Evolutionary conservation across 495 filamentous ascomycete genomes (phyloP).

Genomic region (Sordaria brevicollis): DNA sequence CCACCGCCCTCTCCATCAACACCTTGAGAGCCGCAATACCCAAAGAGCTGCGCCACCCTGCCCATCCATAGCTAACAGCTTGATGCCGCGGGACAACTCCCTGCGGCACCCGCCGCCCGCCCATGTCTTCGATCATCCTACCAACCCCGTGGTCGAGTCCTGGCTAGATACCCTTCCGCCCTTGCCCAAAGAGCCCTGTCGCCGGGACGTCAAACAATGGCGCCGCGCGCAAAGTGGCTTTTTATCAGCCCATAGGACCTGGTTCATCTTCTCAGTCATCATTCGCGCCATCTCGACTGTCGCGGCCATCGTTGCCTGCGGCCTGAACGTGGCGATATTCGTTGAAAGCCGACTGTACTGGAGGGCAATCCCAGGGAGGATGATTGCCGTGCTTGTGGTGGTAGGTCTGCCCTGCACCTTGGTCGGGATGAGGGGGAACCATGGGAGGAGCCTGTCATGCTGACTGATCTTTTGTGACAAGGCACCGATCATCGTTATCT

Average conservation of each 20-base stretch:
- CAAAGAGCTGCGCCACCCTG: not conserved
- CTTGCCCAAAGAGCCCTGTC: slow-evolving; percentile 7
- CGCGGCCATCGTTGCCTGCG: slow-evolving; percentile 2
- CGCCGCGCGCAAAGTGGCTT: slow-evolving; percentile 1
- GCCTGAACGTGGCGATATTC: slow-evolving; percentile 2
- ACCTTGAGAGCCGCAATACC: not conserved
- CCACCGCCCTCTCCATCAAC: not conserved
- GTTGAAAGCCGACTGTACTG: not conserved
- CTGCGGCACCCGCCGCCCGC: not conserved
- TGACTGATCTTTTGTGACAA: not conserved
- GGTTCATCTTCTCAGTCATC: slow-evolving; percentile 6
- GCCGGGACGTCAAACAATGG: slow-evolving; percentile 10
- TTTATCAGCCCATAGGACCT: not conserved
- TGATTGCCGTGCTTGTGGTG: slow-evolving; percentile 4
- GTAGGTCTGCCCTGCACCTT: not conserved
- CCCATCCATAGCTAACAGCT: not conserved
- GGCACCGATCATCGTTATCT: slow-evolving; percentile 4
- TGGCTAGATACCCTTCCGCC: slow-evolving; percentile 16
- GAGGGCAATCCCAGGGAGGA: not conserved
- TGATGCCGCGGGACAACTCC: not conserved
- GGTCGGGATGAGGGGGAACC: not conserved
- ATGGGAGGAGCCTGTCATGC: not conserved
- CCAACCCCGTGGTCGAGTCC: slow-evolving; percentile 11
- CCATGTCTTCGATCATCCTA: not conserved
- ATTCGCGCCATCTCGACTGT: slow-evolving; percentile 9